Conservation (phyloP, 208 protist genomes). For the Leishmania mexicana region DNA sequence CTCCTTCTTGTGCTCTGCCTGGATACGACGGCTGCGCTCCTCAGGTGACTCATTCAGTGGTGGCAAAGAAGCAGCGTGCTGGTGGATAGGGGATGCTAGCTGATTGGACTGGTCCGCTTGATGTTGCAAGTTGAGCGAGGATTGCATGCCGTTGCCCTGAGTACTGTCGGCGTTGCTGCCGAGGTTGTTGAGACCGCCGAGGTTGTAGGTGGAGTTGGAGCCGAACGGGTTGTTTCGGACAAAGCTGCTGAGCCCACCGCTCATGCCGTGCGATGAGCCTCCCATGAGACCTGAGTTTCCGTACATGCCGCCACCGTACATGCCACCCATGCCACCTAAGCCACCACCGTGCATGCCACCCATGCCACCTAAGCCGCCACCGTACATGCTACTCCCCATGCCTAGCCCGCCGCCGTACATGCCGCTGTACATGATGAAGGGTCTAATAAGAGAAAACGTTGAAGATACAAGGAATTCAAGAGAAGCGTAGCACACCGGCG, state of each 20-base stretch:
- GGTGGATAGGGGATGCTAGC: constrained; percentile 48
- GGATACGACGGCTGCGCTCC: constrained; percentile 60
- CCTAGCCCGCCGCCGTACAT: constrained; percentile 18
- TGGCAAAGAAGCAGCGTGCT: constrained; percentile 30
- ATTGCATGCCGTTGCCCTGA: constrained; percentile 13
- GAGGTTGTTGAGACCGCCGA: constrained; percentile 4
- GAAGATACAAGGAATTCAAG: neutral
- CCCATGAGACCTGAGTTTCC: constrained; percentile 20
- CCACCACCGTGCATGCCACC: constrained; percentile 27
- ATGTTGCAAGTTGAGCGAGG: constrained; percentile 15
- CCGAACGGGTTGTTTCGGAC: constrained; percentile 11
- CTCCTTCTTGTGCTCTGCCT: constrained; percentile 61
- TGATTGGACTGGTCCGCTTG: constrained; percentile 21
- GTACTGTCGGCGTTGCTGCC: constrained; percentile 2
- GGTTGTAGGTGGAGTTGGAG: constrained; percentile 19
- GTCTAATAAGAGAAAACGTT: neutral
- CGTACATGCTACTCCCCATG: constrained; percentile 45
- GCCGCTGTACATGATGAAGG: constrained; percentile 15
- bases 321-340: constrained; percentile 7
- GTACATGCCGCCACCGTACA: constrained; percentile 28
- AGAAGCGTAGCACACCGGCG: neutral
- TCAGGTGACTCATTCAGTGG: constrained; percentile 62
- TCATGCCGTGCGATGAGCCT: constrained; percentile 22
- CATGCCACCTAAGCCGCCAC: constrained; percentile 25
- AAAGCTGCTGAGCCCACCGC: constrained; percentile 23